Base-by-base conservation (phyloP, 1,284 basidiomycete genomes). In the Cystobasidium pallidum region DNA sequence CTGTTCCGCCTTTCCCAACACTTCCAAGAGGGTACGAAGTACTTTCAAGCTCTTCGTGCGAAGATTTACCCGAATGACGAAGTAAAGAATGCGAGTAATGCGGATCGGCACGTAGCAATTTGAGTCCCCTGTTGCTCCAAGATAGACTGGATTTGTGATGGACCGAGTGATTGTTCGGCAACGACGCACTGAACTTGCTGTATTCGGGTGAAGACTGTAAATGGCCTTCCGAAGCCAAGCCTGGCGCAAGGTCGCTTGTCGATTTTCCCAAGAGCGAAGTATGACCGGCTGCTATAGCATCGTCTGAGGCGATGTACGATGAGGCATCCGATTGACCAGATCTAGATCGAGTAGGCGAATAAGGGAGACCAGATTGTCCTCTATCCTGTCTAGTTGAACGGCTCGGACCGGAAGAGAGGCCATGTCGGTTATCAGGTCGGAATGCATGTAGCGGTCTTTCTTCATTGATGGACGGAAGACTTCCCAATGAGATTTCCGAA, bases 401-500 rank as follows among this genome's bases (percentile, higher is more conserved):
- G 15, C 7, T n/a, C 4, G n/a, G 43, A 43, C 15, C 26, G 15
- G 26, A 26, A 26, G 6, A 17, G 17, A 19, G 58, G 43, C 58
- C 15, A 26, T 61, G 36, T 13, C 11, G 8, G 28, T 10, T 30
- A 43, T 36, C 49, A 13, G 21, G 17, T 39, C 45, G 34, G 45
- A 64, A 64, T 8, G 45, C 62, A 32, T 64, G n/a, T 3, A 64
- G n/a, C 7, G 62, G 41, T 24, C 34, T 10, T 28, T 55, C 64
- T 32, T 66, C 64, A 1, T 28, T 49, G n/a, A 71, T 63, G n/a
- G 68, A 71, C 17, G 59, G 30, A 19, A 63, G 26, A 26, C 61
- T 71, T 2, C 54, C 47, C 15, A 71, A 34, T 7, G 68, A 71
- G 11, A 64, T 41, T 30, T 71, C 68, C 1, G 68, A 71, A 41